Evolutionary conservation across 345 rosid species (phyloP), one percentile per base, ranked within the genome.

Genomic region (Carallia brachiata): DNA sequence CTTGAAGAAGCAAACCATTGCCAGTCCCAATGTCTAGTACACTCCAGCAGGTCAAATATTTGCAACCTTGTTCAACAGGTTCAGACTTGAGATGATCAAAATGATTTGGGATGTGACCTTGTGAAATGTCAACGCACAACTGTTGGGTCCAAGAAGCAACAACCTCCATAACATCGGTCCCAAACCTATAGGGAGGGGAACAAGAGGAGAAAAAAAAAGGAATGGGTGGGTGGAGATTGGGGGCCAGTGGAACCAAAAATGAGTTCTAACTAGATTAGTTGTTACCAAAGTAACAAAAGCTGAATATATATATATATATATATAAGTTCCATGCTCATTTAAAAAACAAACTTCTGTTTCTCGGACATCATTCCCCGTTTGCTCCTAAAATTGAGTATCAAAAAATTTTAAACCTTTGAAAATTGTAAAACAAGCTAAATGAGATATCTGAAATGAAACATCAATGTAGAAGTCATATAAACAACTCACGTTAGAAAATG

Each of bases 21-120:
- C 97, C 97, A 30, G 99, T 95, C 75, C 99, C 99, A 76, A 95
- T 75, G 70, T 95, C 99, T 75, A 95, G 99, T 61, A 90, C 90
- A 79, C 83, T 90, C 99, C 99, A 92, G 73, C 67, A 53, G 78
- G 89, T 79, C 85, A 92, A 80, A 79, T 77, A 81, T 74, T 90
- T 85, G 56, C 80, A 83, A 71, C 44, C 82, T 62, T 84, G 85
- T 70, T 84, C 90, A 83, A 74, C 75, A 53, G 74, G 69, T 61
- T 87, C 87, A n/a, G 78, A 66, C 70, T 79, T 84, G 17, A 53
- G 23, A 61, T 72, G 80, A 77, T 80, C 83, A 72, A 54, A 73
- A 72, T 78, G 80, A 75, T 73, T 84, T 36, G 84, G 82, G 75
- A 74, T 55, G 67, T 61, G 80, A 60, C 85, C 87, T 52, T 70